Evolutionary conservation across 352 stramenopile genomes (phyloP).

Genomic region (Phytophthora citricola): DNA sequence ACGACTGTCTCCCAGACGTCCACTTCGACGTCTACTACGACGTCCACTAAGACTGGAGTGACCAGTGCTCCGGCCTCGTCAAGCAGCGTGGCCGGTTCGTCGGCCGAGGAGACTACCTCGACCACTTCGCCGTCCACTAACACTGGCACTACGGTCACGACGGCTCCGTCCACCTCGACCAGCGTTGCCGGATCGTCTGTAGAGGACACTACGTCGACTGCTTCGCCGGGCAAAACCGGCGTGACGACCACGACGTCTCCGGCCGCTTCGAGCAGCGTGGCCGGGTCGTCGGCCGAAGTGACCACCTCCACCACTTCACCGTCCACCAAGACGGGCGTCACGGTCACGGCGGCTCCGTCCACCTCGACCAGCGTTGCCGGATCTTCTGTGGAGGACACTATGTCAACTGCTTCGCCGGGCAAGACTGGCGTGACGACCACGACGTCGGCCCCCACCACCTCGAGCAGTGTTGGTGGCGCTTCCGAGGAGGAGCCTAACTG

Average conservation of each 20-base stretch:
- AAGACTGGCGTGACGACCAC: constrained; percentile 11
- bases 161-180: not conserved
- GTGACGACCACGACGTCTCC: not conserved
- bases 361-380: constrained; percentile 9
- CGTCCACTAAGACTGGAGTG: constrained; percentile 15
- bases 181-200: not conserved
- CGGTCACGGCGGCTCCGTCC: not conserved
- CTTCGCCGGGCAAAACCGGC: not conserved
- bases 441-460: constrained; percentile 18
- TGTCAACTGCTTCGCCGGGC: not conserved
- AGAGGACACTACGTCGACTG: constrained; percentile 3
- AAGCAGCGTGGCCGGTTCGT: constrained; percentile 1
- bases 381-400: not conserved
- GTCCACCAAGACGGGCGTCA: not conserved
- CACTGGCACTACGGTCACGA: not conserved
- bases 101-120: not conserved
- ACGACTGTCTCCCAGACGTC: constrained; percentile 30
- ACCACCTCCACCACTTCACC: not conserved
- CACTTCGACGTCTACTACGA: constrained; percentile 25
- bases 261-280: not conserved
- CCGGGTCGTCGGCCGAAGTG: not conserved
- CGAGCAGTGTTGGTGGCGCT: constrained; percentile 3
- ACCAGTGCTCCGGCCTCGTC: not conserved
- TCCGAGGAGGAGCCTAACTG: constrained; percentile 29
- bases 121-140: not conserved